phyloP scores from a whole-genome alignment of 306 rosid species.

The Arachis stenosperma region DNA sequence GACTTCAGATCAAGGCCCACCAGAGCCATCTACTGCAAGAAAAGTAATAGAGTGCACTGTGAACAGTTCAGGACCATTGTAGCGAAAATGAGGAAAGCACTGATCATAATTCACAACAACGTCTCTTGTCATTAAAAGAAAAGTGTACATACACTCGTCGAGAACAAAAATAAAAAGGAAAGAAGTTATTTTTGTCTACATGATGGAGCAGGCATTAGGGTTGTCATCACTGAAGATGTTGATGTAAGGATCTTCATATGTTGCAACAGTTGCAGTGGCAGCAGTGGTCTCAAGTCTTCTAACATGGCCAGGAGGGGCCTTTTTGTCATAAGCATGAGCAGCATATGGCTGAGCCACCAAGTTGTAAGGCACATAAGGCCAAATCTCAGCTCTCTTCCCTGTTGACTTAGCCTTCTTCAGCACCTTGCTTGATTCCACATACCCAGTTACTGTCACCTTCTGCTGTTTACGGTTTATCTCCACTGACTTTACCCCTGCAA shows the following conservation, averaged over 20 bases:
- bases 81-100: conserved; percentile 33
- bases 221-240: conserved; percentile 96
- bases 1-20: conserved; percentile 40
- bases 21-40: conserved; percentile 26
- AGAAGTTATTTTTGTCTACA: conserved; percentile 49
- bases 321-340: conserved; percentile 88
- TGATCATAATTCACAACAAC: conserved; percentile 38
- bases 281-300: conserved; percentile 67
- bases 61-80: conserved; percentile 23
- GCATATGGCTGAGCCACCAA: conserved; percentile 85
- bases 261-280: conserved; percentile 53
- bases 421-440: conserved; percentile 88
- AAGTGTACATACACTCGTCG: conserved; percentile 32
- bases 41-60: conserved; percentile 19
- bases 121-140: conserved; percentile 36
- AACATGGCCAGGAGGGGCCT: conserved; percentile 95
- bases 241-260: conserved; percentile 83
- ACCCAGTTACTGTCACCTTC: conserved; percentile 85
- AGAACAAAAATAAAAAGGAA: conserved; percentile 35
- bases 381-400: conserved; percentile 88
- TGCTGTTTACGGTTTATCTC: conserved; percentile 95
- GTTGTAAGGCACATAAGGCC: conserved; percentile 95
- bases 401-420: conserved; percentile 92
- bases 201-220: conserved; percentile 94
- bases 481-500: conserved; percentile 89